phyloP scores from a whole-genome alignment of 768 basidiomycete species.

The Boletus pseudo-olivaceus region DNA sequence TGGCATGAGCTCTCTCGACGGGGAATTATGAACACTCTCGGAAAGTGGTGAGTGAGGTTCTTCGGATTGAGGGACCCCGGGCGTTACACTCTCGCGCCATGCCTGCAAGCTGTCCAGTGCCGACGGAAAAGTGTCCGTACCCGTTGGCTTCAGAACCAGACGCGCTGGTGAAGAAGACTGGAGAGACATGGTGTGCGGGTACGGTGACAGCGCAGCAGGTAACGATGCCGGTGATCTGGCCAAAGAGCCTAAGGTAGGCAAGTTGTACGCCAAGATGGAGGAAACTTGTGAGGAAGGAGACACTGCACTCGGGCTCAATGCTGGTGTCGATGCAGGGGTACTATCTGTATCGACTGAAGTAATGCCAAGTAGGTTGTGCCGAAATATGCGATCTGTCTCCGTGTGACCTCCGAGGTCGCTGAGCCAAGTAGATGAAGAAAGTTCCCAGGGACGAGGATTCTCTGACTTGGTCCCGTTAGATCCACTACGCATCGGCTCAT shows the following conservation, averaged over 20 bases:
- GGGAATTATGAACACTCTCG: slow-evolving; percentile 10
- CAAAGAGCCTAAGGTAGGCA: slow-evolving; percentile 7
- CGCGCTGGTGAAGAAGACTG: slow-evolving; percentile 11
- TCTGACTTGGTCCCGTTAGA: slow-evolving; percentile 4
- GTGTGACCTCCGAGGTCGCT: slow-evolving; percentile 31
- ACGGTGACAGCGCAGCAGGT: slow-evolving; percentile 12
- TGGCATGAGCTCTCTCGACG: slow-evolving; percentile 3
- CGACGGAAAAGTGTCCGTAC: slow-evolving; percentile 33
- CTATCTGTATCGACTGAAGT: slow-evolving; percentile 13
- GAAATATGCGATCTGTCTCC: slow-evolving; percentile 32
- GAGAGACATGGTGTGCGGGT: slow-evolving; percentile 12
- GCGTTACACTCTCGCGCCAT: slow-evolving; percentile 26
- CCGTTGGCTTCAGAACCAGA: slow-evolving; percentile 24
- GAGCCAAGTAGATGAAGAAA: slow-evolving; percentile 29
- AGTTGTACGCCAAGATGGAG: slow-evolving; percentile 12
- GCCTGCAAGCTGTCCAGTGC: slow-evolving; percentile 26
- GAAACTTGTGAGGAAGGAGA: slow-evolving; percentile 20
- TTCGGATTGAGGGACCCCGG: slow-evolving; percentile 18
- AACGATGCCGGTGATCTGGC: slow-evolving; percentile 15
- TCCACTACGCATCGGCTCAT: slow-evolving; percentile 6
- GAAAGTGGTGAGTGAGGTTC: slow-evolving; percentile 10
- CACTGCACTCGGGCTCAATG: slow-evolving; percentile 19
- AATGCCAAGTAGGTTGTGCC: slow-evolving; percentile 17
- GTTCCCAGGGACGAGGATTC: slow-evolving; percentile 20
- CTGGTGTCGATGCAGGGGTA: slow-evolving; percentile 24